Conservation (phyloP, 257 asterid species). For the Ehretia macrophylla region DNA sequence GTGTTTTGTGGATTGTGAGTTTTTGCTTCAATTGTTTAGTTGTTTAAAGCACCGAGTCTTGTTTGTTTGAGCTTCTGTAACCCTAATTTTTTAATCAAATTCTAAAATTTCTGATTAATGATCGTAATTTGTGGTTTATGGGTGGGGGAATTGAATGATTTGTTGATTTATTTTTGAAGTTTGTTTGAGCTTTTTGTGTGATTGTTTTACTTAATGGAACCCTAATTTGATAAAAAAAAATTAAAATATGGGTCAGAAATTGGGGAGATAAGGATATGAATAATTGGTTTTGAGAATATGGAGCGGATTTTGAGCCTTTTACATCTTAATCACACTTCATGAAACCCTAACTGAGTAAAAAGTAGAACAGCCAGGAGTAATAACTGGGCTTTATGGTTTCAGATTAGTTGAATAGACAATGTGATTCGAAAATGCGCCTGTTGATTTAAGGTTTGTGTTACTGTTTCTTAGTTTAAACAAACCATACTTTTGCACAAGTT, state of each 20-base stretch:
- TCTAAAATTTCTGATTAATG: background rate
- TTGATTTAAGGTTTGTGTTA: background rate
- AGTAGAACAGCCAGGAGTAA: background rate
- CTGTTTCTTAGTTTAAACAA: no score
- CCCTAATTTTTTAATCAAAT: constrained; percentile 1
- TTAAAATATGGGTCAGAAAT: background rate
- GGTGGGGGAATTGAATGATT: background rate
- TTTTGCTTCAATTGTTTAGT: background rate
- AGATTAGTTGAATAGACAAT: background rate
- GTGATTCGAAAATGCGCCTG: background rate
- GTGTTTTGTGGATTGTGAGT: background rate
- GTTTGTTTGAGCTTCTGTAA: background rate
- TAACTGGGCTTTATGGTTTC: background rate
- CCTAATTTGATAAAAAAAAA: background rate
- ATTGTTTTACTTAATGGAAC: background rate
- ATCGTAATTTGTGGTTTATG: background rate
- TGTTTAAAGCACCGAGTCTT: background rate
- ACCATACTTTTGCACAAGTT: background rate
- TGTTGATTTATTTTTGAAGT: background rate
- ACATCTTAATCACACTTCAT: background rate
- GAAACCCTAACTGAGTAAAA: background rate
- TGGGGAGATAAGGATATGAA: background rate
- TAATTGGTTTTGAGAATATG: background rate
- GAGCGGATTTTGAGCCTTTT: background rate
- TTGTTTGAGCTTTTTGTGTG: background rate